Percentiles rank a stretch among this genome's conserved stretches.
phyloP scores from a whole-genome alignment of 345 rosid genomes.

The Dipteronia dyeriana region DNA sequence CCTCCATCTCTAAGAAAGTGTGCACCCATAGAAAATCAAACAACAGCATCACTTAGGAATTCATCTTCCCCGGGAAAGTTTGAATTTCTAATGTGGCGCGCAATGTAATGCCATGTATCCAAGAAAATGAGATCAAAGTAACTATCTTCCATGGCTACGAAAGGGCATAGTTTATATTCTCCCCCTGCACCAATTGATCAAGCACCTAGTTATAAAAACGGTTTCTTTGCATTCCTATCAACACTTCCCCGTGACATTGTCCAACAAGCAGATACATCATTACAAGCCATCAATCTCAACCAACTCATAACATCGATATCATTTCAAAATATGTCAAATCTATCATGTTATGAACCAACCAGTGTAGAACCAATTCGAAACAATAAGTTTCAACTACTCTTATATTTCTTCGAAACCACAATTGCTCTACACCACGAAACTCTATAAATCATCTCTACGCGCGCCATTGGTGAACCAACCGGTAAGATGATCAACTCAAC shows the following conservation, averaged over 20 bases:
- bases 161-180: background rate
- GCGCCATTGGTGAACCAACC: background rate
- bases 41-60: background rate
- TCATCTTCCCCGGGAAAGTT: background rate
- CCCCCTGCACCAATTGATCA: background rate
- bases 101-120: background rate
- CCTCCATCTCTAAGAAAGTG: background rate
- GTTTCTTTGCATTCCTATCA: background rate
- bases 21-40: background rate
- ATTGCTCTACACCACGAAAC: background rate
- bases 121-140: background rate
- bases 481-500: background rate
- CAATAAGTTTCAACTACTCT: background rate
- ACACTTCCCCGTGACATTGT: background rate
- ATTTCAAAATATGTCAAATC: background rate
- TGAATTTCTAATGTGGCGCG: background rate
- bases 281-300: background rate
- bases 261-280: background rate
- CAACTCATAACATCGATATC: background rate
- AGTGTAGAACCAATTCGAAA: background rate
- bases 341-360: background rate
- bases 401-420: background rate
- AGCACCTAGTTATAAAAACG: background rate
- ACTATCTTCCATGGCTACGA: background rate
- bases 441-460: background rate